Percentiles rank a stretch among this genome's conserved stretches.
Conservation (phyloP, 768 basidiomycete species). For the Pulveroboletus sp. region DNA sequence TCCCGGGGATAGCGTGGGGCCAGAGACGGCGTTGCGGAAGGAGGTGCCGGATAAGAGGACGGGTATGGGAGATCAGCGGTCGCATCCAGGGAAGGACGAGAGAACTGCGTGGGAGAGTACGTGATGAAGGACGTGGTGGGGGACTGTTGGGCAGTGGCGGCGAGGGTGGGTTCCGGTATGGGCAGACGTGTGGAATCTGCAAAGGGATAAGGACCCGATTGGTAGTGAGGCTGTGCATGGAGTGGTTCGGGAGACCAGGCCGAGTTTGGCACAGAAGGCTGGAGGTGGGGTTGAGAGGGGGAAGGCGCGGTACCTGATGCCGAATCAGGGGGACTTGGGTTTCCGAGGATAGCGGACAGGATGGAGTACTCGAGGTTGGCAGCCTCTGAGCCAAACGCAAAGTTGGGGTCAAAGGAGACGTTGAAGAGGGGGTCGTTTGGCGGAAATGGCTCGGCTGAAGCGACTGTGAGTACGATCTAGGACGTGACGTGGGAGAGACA, state of each 20-base stretch:
- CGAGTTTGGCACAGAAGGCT: conserved; percentile 27
- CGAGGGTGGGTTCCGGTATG: conserved; percentile 31
- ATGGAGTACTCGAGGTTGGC: conserved; percentile 96
- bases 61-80: conserved; percentile 42
- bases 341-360: conserved; percentile 86
- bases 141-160: conserved; percentile 25
- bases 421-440: conserved; percentile 58
- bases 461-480: conserved; percentile 11
- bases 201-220: conserved; percentile 18
- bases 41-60: conserved; percentile 18
- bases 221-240: conserved; percentile 33
- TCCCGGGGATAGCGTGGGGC: conserved; percentile 52
- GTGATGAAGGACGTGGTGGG: conserved; percentile 30
- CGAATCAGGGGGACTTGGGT: conserved; percentile 51
- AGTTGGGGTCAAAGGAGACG: conserved; percentile 57
- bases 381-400: conserved; percentile 80
- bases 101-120: conserved; percentile 32
- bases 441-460: conserved; percentile 50
- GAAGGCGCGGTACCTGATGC: conserved; percentile 25
- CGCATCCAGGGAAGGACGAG: conserved; percentile 29
- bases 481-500: conserved; percentile 1
- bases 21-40: conserved; percentile 21
- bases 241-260: conserved; percentile 38
- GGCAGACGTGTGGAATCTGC: conserved; percentile 30
- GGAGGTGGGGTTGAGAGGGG: conserved; percentile 26